These are phyloP conservation scores for Schwanniomyces polymorphus DNA, from an alignment of 805 yeast species.

Conservation along the genomic window DNA sequence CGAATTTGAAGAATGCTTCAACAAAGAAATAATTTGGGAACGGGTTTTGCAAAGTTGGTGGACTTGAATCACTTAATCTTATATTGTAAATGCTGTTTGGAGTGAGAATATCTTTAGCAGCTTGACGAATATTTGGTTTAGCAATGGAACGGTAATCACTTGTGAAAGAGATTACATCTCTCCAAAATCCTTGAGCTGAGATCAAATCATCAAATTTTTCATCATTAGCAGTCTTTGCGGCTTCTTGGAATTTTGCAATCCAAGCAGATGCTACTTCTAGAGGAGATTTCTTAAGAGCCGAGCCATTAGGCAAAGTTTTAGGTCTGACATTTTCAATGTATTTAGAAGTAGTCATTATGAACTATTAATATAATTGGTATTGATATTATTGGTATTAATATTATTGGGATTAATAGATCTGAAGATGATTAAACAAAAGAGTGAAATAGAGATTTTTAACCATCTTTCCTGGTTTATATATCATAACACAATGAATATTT, in stretches of 20 bases:
- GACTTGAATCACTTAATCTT: neutral
- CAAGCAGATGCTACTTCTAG: constrained; percentile 1
- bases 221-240: constrained; percentile 1
- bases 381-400: constrained; percentile 1
- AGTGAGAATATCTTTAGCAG: constrained; percentile 1
- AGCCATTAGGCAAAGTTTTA: neutral
- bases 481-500: neutral
- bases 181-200: constrained; percentile 2
- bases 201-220: constrained; percentile 2
- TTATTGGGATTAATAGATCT: neutral
- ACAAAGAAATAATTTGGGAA: constrained; percentile 2
- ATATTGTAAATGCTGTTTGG: constrained; percentile 1
- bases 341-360: neutral
- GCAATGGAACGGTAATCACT: constrained; percentile 1
- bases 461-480: constrained; percentile 1
- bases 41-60: constrained; percentile 3
- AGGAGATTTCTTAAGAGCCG: neutral
- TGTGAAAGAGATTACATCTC: constrained; percentile 2
- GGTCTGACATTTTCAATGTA: constrained; percentile 1
- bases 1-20: constrained; percentile 1
- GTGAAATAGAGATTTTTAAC: neutral
- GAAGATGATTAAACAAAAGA: neutral
- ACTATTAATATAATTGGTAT: neutral
- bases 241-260: constrained; percentile 2
- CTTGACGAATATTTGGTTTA: neutral